Conservation (phyloP, 306 rosid genomes). For the Pyrus betulifolia region DNA sequence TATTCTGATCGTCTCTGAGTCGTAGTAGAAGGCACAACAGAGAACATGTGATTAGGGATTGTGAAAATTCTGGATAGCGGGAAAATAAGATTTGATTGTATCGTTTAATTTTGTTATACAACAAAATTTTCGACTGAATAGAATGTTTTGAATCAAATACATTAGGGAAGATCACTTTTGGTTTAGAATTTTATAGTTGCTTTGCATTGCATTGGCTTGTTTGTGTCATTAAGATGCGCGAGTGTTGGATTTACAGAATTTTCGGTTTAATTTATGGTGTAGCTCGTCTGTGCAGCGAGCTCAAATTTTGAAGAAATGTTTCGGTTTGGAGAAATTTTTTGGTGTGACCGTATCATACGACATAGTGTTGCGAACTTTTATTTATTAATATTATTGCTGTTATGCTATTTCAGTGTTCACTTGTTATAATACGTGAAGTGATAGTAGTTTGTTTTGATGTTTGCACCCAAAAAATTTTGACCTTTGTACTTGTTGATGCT, state of each 20-base stretch:
- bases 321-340: no score
- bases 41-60: slow-evolving; percentile 1
- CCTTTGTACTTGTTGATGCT: no score
- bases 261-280: neutral
- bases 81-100: neutral
- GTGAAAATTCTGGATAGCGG: neutral
- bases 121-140: neutral
- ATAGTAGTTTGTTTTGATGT: no score
- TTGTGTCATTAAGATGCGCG: neutral
- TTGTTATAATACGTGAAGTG: no score
- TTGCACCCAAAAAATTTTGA: no score
- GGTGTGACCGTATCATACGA: no score
- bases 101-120: neutral
- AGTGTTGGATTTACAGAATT: neutral
- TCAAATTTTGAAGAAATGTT: neutral
- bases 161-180: neutral
- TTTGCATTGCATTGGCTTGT: neutral
- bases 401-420: no score
- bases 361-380: no score
- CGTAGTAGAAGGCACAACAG: neutral
- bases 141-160: neutral
- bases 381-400: no score
- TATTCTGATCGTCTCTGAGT: slow-evolving; percentile 34
- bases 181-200: neutral
- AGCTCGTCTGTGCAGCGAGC: neutral